Evolutionary conservation across 2,329 filamentous ascomycete genomes (phyloP), one percentile per base, ranked within the genome.

Genomic region (Ophiostoma perfectum): DNA sequence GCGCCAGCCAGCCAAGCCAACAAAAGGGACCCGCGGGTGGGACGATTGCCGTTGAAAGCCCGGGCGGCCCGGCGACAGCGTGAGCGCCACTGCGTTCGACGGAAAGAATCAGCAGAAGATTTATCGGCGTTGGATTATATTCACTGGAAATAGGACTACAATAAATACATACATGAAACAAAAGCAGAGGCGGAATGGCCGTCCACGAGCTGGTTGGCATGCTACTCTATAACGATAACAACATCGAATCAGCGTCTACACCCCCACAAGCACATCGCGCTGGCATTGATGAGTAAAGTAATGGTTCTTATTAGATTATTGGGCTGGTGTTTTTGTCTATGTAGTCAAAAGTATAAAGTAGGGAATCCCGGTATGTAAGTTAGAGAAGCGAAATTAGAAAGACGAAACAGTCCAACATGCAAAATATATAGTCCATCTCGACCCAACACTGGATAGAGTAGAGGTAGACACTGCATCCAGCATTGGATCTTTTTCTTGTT

Each of bases 111-210:
- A 27, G 2, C 27, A 27, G 27, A 27, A 27, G 27, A 27, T 27
- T 63, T 42, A 65, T 39, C 41, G 36, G 64, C 52, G 52, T 68
- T 68, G 67, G 64, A 49, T 68, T 41, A 44, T 36, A 18, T 8
- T 42, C 60, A 44, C 38, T 63, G 8, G 36, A 18, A 27, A 18
- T 38, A 44, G 36, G 14, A 39, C 39, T 52, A 36, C 12, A 67
- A 41, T 0, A 47, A 67, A 64, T 38, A 41, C 49, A 42, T 12
- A 63, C 3, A 39, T 16, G 0, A 63, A 42, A 18, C 27, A 27
- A 27, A 27, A 27, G 27, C 27, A 27, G 27, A 27, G 2, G 27
- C 27, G 1, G 27, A 1, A 27, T 27, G 27, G 27, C 27, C 27
- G 27, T 27, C 27, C 27, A 27, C 27, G 27, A 27, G 27, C 27